Evolutionary conservation across 306 rosid genomes (phyloP).

Genomic region (peach (Prunus persica)): DNA sequence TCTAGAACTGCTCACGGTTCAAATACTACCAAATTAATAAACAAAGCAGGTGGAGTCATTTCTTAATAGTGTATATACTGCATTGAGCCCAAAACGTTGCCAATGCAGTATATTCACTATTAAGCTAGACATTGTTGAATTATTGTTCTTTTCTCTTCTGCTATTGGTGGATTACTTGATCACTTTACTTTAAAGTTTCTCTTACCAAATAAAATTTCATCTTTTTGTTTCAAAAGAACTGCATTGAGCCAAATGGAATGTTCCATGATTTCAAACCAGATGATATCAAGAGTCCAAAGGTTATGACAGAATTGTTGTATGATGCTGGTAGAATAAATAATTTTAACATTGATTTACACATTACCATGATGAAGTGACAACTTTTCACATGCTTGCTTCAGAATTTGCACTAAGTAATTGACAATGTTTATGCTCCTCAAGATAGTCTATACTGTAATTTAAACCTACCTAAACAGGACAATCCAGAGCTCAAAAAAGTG

Average conservation of each 20-base stretch:
- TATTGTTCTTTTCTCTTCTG: too few relatives aligned
- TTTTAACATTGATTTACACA: background rate
- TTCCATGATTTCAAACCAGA: background rate
- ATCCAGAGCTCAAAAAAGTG: background rate
- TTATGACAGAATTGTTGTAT: background rate
- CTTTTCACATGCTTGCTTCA: background rate
- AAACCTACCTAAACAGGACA: conserved; percentile 2
- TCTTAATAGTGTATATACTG: background rate
- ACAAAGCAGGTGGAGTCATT: background rate
- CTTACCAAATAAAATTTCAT: too few relatives aligned
- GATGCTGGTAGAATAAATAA: background rate
- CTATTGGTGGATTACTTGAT: too few relatives aligned
- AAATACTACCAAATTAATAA: background rate
- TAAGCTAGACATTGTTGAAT: too few relatives aligned
- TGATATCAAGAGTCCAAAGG: background rate
- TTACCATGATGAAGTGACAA: background rate
- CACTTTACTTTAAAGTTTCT: too few relatives aligned
- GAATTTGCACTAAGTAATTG: background rate
- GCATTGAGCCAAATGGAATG: background rate
- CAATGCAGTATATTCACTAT: too few relatives aligned
- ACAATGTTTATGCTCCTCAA: conserved; percentile 1
- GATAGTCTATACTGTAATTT: background rate
- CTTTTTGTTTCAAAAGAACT: background rate
- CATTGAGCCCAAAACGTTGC: background rate
- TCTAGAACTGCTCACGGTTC: background rate